These are phyloP conservation scores for Fusarium sulawesiense DNA, from an alignment of 2,329 filamentous ascomycete genomes.

Conservation along the genomic window DNA sequence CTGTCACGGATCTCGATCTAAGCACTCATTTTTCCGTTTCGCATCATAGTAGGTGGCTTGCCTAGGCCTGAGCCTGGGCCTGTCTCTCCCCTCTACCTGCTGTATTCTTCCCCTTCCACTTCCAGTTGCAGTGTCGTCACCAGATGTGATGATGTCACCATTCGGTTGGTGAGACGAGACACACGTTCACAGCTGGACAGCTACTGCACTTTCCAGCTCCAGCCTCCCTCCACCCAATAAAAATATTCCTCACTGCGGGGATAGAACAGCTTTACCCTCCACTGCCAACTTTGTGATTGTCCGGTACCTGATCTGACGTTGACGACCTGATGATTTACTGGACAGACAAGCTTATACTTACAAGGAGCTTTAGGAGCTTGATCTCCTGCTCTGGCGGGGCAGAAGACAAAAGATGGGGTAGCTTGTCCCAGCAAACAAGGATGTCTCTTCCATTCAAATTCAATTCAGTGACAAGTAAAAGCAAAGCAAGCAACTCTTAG, in stretches of 20 bases:
- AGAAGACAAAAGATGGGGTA: slow-evolving; percentile 36
- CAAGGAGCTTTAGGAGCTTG: slow-evolving; percentile 24
- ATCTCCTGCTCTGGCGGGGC: slow-evolving; percentile 28
- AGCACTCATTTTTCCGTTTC: slow-evolving; percentile 26
- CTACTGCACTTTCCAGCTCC: neutral
- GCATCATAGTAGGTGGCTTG: slow-evolving; percentile 40
- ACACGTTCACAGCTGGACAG: neutral
- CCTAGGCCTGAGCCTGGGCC: slow-evolving; percentile 11
- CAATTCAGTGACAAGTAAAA: slow-evolving; percentile 2
- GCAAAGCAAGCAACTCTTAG: slow-evolving; percentile 18
- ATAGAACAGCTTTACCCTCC: neutral
- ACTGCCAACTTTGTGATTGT: slow-evolving; percentile 30
- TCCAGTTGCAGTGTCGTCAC: slow-evolving; percentile 48
- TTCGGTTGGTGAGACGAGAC: slow-evolving; percentile 39
- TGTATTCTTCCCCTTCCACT: slow-evolving; percentile 28
- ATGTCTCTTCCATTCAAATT: neutral
- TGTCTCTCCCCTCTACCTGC: neutral
- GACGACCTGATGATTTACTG: slow-evolving; percentile 5
- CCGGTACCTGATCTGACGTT: slow-evolving; percentile 30
- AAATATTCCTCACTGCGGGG: slow-evolving; percentile 13
- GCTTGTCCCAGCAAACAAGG: slow-evolving; percentile 22
- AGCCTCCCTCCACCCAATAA: neutral
- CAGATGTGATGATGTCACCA: slow-evolving; percentile 58
- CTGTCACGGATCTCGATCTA: slow-evolving; percentile 41
- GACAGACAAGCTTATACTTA: neutral